Percentiles rank a stretch among this genome's conserved stretches.
phyloP scores from a whole-genome alignment of 257 asterid genomes.

The Nicotiana otophora region DNA sequence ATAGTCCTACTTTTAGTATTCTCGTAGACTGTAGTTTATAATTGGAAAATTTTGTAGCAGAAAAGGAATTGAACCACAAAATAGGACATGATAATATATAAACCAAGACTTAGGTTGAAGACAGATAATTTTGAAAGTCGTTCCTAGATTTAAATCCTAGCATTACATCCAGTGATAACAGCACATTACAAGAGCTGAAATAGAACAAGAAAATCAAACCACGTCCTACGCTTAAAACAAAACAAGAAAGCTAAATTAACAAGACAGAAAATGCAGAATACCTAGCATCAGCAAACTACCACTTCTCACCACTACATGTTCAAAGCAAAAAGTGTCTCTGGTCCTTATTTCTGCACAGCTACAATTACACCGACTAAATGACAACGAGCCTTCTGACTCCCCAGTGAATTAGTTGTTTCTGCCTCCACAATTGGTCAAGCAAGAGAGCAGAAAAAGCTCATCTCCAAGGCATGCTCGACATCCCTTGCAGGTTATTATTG shows the following conservation, averaged over 20 bases:
- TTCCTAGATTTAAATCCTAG: not conserved
- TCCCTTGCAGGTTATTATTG: not conserved
- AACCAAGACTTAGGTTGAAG: not conserved
- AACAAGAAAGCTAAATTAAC: not conserved
- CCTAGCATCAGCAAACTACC: not conserved
- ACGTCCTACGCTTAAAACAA: not conserved
- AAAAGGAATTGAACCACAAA: too few species aligned
- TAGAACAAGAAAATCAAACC: not conserved
- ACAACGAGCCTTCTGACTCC: not conserved
- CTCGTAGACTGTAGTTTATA: too few species aligned
- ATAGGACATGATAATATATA: too few species aligned
- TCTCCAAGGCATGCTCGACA: constrained; percentile 6
- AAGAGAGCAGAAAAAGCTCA: not conserved
- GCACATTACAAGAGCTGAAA: not conserved
- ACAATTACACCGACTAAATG: not conserved
- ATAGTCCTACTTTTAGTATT: too few species aligned
- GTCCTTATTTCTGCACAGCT: not conserved
- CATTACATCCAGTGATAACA: not conserved
- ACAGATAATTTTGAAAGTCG: not conserved
- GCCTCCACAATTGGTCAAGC: not conserved
- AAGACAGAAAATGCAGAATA: not conserved
- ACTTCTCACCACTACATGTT: not conserved
- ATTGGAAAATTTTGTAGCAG: too few species aligned
- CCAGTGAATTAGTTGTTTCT: not conserved
- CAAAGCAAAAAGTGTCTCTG: not conserved